A percentile compares a stretch with the other conserved stretches of the same genome.
These are phyloP conservation scores for Cladophialophora psammophila DNA, from an alignment of 2,329 filamentous ascomycete species.

Conservation along the genomic window DNA sequence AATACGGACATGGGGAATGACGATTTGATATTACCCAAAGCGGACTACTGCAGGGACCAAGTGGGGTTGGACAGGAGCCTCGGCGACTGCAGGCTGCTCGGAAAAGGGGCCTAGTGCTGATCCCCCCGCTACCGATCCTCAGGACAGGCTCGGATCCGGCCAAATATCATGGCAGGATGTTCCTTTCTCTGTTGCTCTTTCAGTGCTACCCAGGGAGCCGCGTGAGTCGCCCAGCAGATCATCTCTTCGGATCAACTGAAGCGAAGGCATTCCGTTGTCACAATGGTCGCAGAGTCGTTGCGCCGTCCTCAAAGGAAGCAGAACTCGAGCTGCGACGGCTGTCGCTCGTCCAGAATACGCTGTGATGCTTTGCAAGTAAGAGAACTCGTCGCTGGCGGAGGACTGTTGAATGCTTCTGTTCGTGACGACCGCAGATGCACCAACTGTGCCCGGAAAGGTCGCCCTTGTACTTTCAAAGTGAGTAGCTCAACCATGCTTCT, in stretches of 20 bases:
- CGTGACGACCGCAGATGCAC: slow-evolving; percentile 64
- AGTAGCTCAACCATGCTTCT: neutral
- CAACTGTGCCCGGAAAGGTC: slow-evolving; percentile 4
- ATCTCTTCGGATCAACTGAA: neutral
- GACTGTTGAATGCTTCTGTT: slow-evolving; percentile 69
- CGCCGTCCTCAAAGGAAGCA: slow-evolving; percentile 3
- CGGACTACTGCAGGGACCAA: neutral
- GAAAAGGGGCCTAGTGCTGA: neutral
- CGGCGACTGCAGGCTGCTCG: neutral
- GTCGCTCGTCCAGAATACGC: neutral
- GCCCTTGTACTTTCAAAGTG: slow-evolving; percentile 5
- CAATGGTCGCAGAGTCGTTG: neutral
- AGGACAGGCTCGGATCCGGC: neutral
- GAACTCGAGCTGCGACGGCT: slow-evolving; percentile 7
- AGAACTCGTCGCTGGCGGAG: neutral
- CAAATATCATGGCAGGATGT: neutral
- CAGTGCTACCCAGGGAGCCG: no score
- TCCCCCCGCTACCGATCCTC: neutral
- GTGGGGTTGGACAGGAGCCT: neutral
- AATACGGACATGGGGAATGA: neutral
- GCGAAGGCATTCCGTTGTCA: neutral
- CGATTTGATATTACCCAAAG: slow-evolving; percentile 4
- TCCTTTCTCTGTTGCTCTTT: neutral
- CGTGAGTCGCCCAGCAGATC: neutral
- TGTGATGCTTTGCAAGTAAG: neutral